Evolutionary conservation across 306 rosid genomes (phyloP).

Genomic region (Pterocarpus santalinus): DNA sequence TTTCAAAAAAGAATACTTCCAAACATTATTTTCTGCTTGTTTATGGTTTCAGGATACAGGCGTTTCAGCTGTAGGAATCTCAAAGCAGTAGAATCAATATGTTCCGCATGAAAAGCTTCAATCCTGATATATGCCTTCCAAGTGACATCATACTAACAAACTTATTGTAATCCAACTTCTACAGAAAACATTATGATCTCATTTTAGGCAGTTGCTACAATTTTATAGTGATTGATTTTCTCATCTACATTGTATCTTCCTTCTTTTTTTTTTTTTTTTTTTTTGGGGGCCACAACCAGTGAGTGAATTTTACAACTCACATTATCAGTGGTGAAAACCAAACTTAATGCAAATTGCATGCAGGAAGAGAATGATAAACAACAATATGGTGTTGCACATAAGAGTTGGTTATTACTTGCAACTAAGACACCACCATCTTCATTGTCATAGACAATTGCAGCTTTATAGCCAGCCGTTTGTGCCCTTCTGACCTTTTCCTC

Average conservation of each 20-base stretch:
- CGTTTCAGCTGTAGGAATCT: neutral
- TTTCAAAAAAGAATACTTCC: neutral
- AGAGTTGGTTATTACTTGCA: conserved; percentile 78
- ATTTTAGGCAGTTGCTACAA: conserved; percentile 17
- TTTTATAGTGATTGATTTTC: conserved; percentile 1
- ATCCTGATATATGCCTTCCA: conserved; percentile 20
- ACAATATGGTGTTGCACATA: conserved; percentile 21
- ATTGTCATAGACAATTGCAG: conserved; percentile 88
- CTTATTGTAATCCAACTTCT: conserved; percentile 23
- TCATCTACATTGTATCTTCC: conserved; percentile 17
- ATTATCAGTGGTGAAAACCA: conserved; percentile 29
- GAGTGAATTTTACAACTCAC: conserved; percentile 2
- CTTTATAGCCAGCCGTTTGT: conserved; percentile 87
- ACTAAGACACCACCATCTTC: conserved; percentile 76
- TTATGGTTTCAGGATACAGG: neutral
- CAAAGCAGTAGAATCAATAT: neutral
- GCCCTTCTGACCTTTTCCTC: conserved; percentile 95
- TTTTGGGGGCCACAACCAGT: neutral
- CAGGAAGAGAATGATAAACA: conserved; percentile 40
- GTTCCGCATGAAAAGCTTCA: conserved; percentile 5
- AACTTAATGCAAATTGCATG: conserved; percentile 24
- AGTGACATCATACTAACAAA: conserved; percentile 30
- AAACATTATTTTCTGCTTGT: neutral
- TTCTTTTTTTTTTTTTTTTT: conserved; percentile 11
- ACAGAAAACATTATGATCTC: conserved; percentile 26